These are phyloP conservation scores for Ceratobasidium sp. DNA, from an alignment of 1,284 basidiomycete genomes.

Conservation along the genomic window DNA sequence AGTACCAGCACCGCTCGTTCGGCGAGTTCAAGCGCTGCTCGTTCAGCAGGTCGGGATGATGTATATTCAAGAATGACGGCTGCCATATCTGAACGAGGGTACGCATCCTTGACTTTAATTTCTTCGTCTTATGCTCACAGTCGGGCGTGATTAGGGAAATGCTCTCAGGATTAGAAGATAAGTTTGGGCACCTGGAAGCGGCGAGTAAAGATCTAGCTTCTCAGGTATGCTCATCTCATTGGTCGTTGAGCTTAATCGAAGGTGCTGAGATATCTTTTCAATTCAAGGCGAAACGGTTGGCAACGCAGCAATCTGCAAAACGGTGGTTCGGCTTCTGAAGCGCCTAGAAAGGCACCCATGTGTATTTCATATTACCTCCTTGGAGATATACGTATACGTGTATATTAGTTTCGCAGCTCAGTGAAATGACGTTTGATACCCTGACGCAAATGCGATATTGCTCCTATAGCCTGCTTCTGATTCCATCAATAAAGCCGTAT, in stretches of 20 bases:
- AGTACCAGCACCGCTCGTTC: conserved; percentile 14
- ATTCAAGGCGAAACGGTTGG: conserved; percentile 70
- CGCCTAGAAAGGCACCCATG: neutral
- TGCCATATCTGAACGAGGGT: conserved; percentile 76
- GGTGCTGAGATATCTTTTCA: neutral
- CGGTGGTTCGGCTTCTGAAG: conserved; percentile 68
- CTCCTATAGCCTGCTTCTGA: no score
- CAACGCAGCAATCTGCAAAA: conserved; percentile 71
- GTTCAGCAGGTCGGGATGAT: conserved; percentile 53
- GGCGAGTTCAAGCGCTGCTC: neutral
- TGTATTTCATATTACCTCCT: no score
- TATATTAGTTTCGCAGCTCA: no score
- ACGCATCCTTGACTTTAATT: conserved; percentile 49
- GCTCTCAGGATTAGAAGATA: conserved; percentile 66
- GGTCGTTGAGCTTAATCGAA: neutral
- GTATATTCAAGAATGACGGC: conserved; percentile 65
- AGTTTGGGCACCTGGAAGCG: conserved; percentile 71
- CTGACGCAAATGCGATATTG: no score
- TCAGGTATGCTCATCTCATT: conserved; percentile 62
- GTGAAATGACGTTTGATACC: no score
- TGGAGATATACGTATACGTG: no score
- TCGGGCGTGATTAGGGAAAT: conserved; percentile 35
- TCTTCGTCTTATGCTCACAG: neutral
- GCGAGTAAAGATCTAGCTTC: conserved; percentile 74
- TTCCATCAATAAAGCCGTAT: no score